Percentiles rank a stretch among this genome's conserved stretches.
These are phyloP conservation scores for Physcia stellaris DNA, from an alignment of 495 filamentous ascomycete genomes.

Conservation along the genomic window DNA sequence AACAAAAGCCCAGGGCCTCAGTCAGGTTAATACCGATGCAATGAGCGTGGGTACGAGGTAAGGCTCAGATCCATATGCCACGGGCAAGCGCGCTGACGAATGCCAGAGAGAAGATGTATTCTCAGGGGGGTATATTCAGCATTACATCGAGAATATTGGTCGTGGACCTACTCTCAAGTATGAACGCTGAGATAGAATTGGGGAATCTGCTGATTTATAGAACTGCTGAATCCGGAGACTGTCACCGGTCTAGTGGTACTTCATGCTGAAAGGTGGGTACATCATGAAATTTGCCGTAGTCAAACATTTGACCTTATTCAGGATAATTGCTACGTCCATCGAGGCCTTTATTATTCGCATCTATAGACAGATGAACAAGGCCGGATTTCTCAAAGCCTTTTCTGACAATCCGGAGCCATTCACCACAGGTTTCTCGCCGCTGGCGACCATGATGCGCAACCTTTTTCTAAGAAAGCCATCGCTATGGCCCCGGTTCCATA, in stretches of 20 bases:
- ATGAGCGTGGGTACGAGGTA: conserved; percentile 66
- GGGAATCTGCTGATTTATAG: conserved; percentile 20
- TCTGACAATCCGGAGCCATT: conserved; percentile 92
- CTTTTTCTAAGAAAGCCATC: conserved; percentile 80
- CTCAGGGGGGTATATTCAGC: conserved; percentile 81
- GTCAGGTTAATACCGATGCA: conserved; percentile 85
- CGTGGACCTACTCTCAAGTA: conserved; percentile 75
- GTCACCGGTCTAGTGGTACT: conserved; percentile 81
- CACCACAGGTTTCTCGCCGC: conserved; percentile 73
- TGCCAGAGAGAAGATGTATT: conserved; percentile 70
- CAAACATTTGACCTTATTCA: conserved; percentile 17
- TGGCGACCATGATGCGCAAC: conserved; percentile 85
- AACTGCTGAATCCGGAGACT: conserved; percentile 63
- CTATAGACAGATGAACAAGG: conserved; percentile 84
- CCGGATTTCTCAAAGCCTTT: conserved; percentile 89
- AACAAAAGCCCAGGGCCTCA: conserved; percentile 69
- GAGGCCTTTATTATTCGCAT: conserved; percentile 94
- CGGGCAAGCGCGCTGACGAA: not conserved
- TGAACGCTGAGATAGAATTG: conserved; percentile 1
- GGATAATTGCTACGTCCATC: conserved; percentile 70
- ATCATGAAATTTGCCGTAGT: not conserved
- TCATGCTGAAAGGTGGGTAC: conserved; percentile 61
- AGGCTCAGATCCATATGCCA: not conserved
- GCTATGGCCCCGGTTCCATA: conserved; percentile 90
- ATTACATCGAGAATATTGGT: conserved; percentile 92